phyloP scores from a whole-genome alignment of 768 basidiomycete genomes.

The Macrolepiota dolichaula region DNA sequence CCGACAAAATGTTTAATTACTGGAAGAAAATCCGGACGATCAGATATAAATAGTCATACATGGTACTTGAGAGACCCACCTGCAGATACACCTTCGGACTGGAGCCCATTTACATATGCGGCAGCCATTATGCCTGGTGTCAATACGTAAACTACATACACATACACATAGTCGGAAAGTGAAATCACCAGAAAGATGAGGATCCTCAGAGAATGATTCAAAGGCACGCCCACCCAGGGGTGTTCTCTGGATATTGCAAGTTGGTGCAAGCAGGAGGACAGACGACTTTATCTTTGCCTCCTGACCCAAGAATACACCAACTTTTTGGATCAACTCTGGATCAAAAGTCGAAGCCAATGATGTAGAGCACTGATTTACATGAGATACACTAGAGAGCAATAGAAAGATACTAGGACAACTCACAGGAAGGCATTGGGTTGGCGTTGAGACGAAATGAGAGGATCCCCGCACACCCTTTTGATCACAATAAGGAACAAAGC shows the following conservation, averaged over 20 bases:
- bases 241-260: slow-evolving; percentile 71
- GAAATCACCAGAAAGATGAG: slow-evolving; percentile 53
- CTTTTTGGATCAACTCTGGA: slow-evolving; percentile 47
- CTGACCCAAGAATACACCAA: slow-evolving; percentile 57
- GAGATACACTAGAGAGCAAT: not conserved
- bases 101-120: slow-evolving; percentile 68
- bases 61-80: slow-evolving; percentile 25
- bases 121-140: slow-evolving; percentile 52
- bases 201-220: slow-evolving; percentile 74
- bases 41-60: not conserved
- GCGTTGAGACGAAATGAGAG: slow-evolving; percentile 59
- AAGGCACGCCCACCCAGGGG: slow-evolving; percentile 61
- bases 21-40: slow-evolving; percentile 11
- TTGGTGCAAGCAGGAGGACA: slow-evolving; percentile 64
- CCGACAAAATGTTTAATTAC: slow-evolving; percentile 74
- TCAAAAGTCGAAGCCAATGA: slow-evolving; percentile 72
- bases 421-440: slow-evolving; percentile 65
- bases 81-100: slow-evolving; percentile 61
- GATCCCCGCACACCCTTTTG: slow-evolving; percentile 63
- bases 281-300: slow-evolving; percentile 67
- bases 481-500: not conserved
- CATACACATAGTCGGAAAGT: not conserved
- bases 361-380: slow-evolving; percentile 52
- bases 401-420: slow-evolving; percentile 15
- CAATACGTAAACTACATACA: not conserved